A percentile compares a stretch with the other conserved stretches of the same genome.
These are phyloP conservation scores for Bacidia gigantensis DNA, from an alignment of 495 filamentous ascomycete genomes.

Conservation along the genomic window DNA sequence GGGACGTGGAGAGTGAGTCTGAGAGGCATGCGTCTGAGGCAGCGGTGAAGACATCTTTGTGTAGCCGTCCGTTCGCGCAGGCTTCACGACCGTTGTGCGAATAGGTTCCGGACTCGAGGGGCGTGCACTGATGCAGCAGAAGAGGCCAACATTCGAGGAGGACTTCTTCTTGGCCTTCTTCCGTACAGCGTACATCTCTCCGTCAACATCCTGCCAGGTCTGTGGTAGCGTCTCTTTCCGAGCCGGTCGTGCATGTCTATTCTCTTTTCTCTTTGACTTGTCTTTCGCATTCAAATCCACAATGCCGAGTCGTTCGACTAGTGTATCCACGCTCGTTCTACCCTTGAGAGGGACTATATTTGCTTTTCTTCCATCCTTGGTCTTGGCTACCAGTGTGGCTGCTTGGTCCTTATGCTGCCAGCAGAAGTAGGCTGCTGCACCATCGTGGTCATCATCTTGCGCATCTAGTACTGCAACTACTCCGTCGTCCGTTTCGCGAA, in stretches of 20 bases:
- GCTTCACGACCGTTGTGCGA: not conserved
- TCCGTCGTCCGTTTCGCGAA: conserved; percentile 21
- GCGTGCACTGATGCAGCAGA: conserved; percentile 7
- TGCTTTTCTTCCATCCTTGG: conserved; percentile 9
- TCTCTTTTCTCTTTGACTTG: conserved; percentile 11
- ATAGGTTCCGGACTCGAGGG: not conserved
- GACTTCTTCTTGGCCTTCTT: conserved; percentile 1
- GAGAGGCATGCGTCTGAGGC: not conserved
- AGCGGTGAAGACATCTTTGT: not conserved
- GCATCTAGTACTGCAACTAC: conserved; percentile 26
- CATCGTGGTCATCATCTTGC: conserved; percentile 27
- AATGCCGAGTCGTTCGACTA: conserved; percentile 65
- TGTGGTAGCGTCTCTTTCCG: conserved; percentile 19
- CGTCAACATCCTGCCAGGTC: conserved; percentile 26
- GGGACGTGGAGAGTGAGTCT: not conserved
- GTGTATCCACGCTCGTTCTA: conserved; percentile 67
- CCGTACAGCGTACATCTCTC: conserved; percentile 25
- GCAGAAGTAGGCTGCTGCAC: conserved; percentile 55
- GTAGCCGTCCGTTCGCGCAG: not conserved
- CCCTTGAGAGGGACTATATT: conserved; percentile 31
- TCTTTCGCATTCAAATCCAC: conserved; percentile 39
- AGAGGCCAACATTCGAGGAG: conserved; percentile 1
- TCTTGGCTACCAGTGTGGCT: conserved; percentile 14
- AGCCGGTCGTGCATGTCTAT: conserved; percentile 14
- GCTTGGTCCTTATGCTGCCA: conserved; percentile 93